Base-by-base conservation (phyloP, 1,284 basidiomycete genomes). In the Abortiporus biennis region DNA sequence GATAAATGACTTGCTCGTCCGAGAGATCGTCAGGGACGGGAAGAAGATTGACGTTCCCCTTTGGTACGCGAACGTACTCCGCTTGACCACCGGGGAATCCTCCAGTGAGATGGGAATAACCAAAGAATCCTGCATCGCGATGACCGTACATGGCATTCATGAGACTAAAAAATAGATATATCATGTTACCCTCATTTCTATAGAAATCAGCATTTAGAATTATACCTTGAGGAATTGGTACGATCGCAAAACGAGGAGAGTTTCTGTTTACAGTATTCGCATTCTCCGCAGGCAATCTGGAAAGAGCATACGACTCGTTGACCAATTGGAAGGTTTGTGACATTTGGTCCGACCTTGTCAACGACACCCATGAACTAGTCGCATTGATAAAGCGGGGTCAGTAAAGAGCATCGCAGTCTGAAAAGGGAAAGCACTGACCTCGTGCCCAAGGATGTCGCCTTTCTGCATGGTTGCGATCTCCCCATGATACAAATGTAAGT, bases 381-480 rank as follows among this genome's bases (percentile, higher is more conserved):
- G 13, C 12, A 13, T 12, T 42, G 19, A 40, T 34, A 22, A 47
- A 17, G 34, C 9, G 8, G 17, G 31, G 31, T 19, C 12, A 32
- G 33, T 35, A 17, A 35, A 35, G 6, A 36, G 20, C 38, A 12
- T 35, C 45, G 36, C 17, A 38, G 30, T 25, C 38, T 24, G n/a
- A 9, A 12, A 25, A 11, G 11, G 12, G 6, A 19, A n/a, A 19
- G 11, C 9, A 30, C 42, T 17, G 37, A 76, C 74, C 59, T 81
- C 85, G 56, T 89, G 85, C 0, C 85, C 85, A 0, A 89, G 64
- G 39, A 90, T 85, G 58, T 89, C 85, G 4, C 82, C 84, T 51
- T 78, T 74, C 57, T 84, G 74, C 34, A 90, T 53, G 4, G 76
- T 68, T 49, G 85, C 55, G 48, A 89, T 84, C 54, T 72, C 74